Base-by-base conservation (phyloP, 2,329 filamentous ascomycete species). In the Colletotrichum spinosum region DNA sequence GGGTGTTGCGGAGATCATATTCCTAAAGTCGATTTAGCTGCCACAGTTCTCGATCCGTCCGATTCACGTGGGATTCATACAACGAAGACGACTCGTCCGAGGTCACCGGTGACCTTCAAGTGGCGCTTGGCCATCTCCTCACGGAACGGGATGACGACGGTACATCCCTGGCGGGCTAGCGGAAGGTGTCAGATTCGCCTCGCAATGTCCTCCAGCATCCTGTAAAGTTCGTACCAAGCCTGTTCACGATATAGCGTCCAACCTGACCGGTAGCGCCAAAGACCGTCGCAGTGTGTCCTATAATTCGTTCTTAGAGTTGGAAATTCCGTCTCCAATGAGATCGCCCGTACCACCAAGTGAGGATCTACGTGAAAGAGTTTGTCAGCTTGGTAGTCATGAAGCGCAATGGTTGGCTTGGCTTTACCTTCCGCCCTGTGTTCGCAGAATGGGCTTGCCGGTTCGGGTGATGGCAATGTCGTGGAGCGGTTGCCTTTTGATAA, bases 81-180 rank as follows among this genome's bases (percentile, higher is more conserved):
- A 73, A 97, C 85, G 80, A 99, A 98, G 73, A 92, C 84, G 60
- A 99, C 87, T 72, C 93, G 88, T 68, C 96, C 96, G 67, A 99
- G 85, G 80, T 99, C 96, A 80, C 96, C 96, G n/a, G 93, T 86
- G 65, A 97, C 90, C 83, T 98, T 98, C 75, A 99, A 84, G 83
- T 98, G 95, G 72, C 96, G 91, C 87, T 98, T 98, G 72, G 91
- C 85, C 94, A 97, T 98, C 81, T 98, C 96, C 84, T 99, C 96
- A 50, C 96, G 91, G 85, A 89, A 99, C 54, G 96, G 96, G 66
- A 98, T 81, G 66, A 99, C 89, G 45, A 99, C 96, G 44, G 92
- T 97, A 80, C 93, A 97, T 90, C 96, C 96, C 82, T 94, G 89
- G 69, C 92, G 90, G 72, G 96, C 95, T 97, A 69, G 61, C 56